Conservation (phyloP, 2,329 filamentous ascomycete species). For the Diaporthe ampelina region DNA sequence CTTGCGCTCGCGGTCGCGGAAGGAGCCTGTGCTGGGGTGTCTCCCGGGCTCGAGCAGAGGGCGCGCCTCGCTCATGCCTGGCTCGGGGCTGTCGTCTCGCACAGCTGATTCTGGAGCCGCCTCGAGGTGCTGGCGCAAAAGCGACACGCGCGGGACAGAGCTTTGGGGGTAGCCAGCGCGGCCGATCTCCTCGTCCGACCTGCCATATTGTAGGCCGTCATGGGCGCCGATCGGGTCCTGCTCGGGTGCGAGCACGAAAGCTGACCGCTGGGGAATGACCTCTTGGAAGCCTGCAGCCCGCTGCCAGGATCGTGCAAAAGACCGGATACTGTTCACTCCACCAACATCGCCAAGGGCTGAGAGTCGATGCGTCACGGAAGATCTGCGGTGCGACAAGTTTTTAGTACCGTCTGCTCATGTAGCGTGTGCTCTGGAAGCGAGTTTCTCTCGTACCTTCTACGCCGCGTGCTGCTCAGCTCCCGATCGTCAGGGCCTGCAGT, state of each 20-base stretch:
- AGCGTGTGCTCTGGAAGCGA: slow-evolving; percentile 3
- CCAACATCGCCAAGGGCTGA: slow-evolving; percentile 78
- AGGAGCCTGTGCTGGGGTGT: slow-evolving; percentile 45
- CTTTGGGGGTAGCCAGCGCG: slow-evolving; percentile 46
- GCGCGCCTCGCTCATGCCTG: slow-evolving; percentile 43
- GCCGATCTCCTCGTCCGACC: slow-evolving; percentile 54
- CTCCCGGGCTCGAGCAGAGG: slow-evolving; percentile 41
- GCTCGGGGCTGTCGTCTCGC: slow-evolving; percentile 47
- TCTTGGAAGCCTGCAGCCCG: slow-evolving; percentile 90
- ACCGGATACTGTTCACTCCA: slow-evolving; percentile 93
- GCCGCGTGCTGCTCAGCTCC: slow-evolving; percentile 46
- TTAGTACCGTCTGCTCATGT: slow-evolving; percentile 15
- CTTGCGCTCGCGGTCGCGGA: slow-evolving; percentile 64
- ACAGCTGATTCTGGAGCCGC: slow-evolving; percentile 51
- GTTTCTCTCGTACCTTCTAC: slow-evolving; percentile 52
- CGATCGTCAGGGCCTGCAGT: slow-evolving; percentile 51
- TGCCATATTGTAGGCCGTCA: slow-evolving; percentile 56
- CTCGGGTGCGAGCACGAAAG: slow-evolving; percentile 77
- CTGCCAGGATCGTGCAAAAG: slow-evolving; percentile 93
- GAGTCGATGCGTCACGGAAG: slow-evolving; percentile 71
- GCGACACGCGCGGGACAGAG: slow-evolving; percentile 51
- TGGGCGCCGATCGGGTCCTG: slow-evolving; percentile 59
- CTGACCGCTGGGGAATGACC: slow-evolving; percentile 83
- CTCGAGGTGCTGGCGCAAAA: slow-evolving; percentile 68
- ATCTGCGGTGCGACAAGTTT: slow-evolving; percentile 54